Evolutionary conservation across 164 flowering plant genomes (phyloP).

Genomic region (Nelumbo lutea): DNA sequence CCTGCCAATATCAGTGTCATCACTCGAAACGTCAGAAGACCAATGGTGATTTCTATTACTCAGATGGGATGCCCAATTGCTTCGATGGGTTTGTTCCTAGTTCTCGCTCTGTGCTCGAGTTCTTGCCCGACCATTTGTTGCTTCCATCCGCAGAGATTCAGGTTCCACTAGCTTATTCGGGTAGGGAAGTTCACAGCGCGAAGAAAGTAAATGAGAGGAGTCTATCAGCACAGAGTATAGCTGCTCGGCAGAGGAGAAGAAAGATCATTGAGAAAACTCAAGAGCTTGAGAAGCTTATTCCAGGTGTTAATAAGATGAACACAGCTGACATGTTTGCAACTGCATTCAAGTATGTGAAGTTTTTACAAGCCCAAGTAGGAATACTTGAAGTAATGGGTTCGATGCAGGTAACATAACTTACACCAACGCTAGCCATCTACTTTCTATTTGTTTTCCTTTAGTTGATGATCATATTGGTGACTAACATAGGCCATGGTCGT

Average conservation of each 20-base stretch:
- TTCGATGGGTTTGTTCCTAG: background rate
- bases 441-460: background rate
- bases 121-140: background rate
- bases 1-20: background rate
- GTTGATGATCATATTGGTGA: background rate
- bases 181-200: background rate
- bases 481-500: background rate
- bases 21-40: constrained; percentile 12
- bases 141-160: background rate
- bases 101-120: background rate
- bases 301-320: constrained; percentile 77
- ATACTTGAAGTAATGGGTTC: constrained; percentile 42
- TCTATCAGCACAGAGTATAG: constrained; percentile 67
- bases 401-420: constrained; percentile 5
- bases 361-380: constrained; percentile 65
- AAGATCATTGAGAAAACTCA: constrained; percentile 84
- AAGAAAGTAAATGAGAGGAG: constrained; percentile 7
- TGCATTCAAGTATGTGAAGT: constrained; percentile 69
- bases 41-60: background rate
- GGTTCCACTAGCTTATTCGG: background rate
- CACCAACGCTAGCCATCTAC: background rate
- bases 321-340: constrained; percentile 88
- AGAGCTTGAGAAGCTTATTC: constrained; percentile 77
- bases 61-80: constrained; percentile 2
- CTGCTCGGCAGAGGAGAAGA: constrained; percentile 83